phyloP scores from a whole-genome alignment of 371 early-diverging fungal genomes.

The Vairimorpha necatrix region DNA sequence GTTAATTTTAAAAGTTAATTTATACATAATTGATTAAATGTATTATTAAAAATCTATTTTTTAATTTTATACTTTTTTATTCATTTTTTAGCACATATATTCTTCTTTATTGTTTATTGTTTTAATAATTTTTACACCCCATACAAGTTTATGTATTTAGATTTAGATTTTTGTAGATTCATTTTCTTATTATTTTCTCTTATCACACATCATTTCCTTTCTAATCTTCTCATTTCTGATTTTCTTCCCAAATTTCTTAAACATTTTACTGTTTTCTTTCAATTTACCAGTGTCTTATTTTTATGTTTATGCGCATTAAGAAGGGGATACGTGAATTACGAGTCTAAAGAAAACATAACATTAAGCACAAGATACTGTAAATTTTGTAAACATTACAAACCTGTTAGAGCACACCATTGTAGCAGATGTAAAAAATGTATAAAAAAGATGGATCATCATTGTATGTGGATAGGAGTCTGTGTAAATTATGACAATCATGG shows the following conservation, averaged over 20 bases:
- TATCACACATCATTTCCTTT: background rate
- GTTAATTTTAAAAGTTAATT: too few relatives aligned
- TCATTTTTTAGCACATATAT: too few relatives aligned
- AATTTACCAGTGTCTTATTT: background rate
- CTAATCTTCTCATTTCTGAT: background rate
- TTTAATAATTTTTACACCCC: too few relatives aligned
- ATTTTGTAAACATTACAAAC: constrained; percentile 70
- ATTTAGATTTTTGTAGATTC: background rate
- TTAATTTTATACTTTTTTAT: too few relatives aligned
- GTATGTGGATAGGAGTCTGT: constrained; percentile 93
- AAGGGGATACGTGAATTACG: constrained; percentile 21
- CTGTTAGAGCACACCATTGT: constrained; percentile 92
- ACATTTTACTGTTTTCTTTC: background rate
- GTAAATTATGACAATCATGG: constrained; percentile 72
- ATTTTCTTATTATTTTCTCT: background rate
- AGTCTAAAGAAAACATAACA: background rate
- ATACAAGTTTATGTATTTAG: too few relatives aligned
- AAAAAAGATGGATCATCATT: constrained; percentile 94
- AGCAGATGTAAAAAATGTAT: constrained; percentile 86
- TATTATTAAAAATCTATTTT: too few relatives aligned
- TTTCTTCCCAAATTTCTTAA: background rate
- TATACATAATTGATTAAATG: too few relatives aligned
- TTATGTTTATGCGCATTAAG: background rate
- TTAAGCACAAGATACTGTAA: constrained; percentile 60
- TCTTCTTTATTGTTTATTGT: too few relatives aligned